These are phyloP conservation scores for Solanum hybrid DNA, from an alignment of 305 asterid species.

Conservation along the genomic window DNA sequence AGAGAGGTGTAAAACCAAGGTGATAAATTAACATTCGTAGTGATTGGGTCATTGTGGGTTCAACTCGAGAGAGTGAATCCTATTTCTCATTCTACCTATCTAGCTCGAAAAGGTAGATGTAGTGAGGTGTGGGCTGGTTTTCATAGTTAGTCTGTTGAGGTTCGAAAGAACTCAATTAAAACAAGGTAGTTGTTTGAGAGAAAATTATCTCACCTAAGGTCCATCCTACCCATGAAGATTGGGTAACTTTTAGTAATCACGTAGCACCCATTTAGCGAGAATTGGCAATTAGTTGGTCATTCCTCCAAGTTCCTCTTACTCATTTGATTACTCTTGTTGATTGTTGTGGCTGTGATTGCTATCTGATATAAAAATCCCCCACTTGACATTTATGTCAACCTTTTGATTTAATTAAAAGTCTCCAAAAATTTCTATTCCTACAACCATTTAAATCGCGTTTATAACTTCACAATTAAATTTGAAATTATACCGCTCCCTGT, in stretches of 20 bases:
- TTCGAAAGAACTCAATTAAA: background rate
- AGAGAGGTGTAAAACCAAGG: background rate
- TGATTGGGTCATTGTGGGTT: background rate
- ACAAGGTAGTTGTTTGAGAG: background rate
- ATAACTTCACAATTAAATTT: background rate
- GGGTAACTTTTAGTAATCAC: background rate
- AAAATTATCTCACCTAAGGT: background rate
- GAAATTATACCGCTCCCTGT: background rate
- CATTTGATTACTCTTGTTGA: background rate
- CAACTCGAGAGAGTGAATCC: background rate
- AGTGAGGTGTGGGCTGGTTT: background rate
- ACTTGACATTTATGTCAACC: background rate
- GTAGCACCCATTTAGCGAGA: no score
- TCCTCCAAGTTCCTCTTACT: no score
- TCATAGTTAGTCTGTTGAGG: background rate
- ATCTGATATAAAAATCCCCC: background rate
- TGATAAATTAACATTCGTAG: background rate
- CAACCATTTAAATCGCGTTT: background rate
- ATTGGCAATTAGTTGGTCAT: no score
- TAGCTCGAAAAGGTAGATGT: background rate
- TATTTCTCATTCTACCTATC: background rate
- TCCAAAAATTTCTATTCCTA: background rate
- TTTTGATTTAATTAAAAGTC: background rate
- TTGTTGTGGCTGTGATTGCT: background rate
- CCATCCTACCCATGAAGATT: background rate